Conservation (phyloP, 345 rosid species). For the Citrus hindsii region DNA sequence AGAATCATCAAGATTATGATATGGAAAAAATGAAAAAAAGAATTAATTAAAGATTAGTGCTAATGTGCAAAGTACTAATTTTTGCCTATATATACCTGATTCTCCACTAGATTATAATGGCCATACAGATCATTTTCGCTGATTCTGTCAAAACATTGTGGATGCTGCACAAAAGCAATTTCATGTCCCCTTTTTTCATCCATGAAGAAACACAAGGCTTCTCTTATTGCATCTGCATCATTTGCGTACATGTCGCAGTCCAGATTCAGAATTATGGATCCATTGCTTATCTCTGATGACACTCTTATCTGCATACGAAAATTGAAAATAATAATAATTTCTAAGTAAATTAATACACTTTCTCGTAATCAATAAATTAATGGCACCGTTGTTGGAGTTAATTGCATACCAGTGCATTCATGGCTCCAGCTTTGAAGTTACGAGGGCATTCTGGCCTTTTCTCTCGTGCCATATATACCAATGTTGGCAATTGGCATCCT, state of each 20-base stretch:
- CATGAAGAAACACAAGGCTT: slow-evolving; percentile 49
- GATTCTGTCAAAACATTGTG: too few species aligned
- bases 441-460: slow-evolving; percentile 41
- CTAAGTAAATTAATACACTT: too few species aligned
- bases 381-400: too few species aligned
- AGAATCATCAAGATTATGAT: too few species aligned
- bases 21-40: too few species aligned
- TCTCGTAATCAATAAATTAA: too few species aligned
- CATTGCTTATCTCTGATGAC: slow-evolving; percentile 44
- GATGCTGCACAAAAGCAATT: background rate
- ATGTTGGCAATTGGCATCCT: slow-evolving; percentile 37
- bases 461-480: slow-evolving; percentile 44
- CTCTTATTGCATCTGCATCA: slow-evolving; percentile 30
- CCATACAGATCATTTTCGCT: too few species aligned
- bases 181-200: slow-evolving; percentile 40
- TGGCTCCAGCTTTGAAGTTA: slow-evolving; percentile 55
- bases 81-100: too few species aligned
- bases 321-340: too few species aligned
- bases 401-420: slow-evolving; percentile 42
- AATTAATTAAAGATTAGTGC: too few species aligned
- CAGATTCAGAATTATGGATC: slow-evolving; percentile 31
- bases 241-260: slow-evolving; percentile 53
- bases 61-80: too few species aligned
- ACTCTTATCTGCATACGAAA: slow-evolving; percentile 39
- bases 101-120: too few species aligned